Conservation (phyloP, 768 basidiomycete genomes). For the Pisolithus microcarpus region DNA sequence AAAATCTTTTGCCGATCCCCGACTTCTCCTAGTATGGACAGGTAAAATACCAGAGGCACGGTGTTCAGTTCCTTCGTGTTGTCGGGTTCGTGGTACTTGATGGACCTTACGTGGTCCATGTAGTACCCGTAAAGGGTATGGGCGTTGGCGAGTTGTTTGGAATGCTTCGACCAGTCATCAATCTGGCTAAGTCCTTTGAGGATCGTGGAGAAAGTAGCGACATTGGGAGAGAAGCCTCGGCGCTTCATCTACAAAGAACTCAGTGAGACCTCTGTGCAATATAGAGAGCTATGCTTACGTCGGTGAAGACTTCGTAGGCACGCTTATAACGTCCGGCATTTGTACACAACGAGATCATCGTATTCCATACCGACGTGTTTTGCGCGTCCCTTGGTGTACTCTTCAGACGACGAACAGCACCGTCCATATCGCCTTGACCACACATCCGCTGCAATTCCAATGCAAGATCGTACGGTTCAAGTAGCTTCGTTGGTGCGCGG, state of each 20-base stretch:
- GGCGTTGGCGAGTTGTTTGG: constrained; percentile 57
- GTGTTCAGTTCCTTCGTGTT: constrained; percentile 42
- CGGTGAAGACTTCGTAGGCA: constrained; percentile 58
- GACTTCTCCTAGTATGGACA: constrained; percentile 57
- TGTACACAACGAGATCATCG: constrained; percentile 60
- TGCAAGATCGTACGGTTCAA: constrained; percentile 61
- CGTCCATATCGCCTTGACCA: constrained; percentile 47
- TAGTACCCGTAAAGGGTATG: constrained; percentile 56
- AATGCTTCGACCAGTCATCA: constrained; percentile 49
- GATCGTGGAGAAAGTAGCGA: constrained; percentile 63
- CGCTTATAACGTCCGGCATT: constrained; percentile 49
- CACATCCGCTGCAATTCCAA: constrained; percentile 52
- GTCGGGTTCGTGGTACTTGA: constrained; percentile 41
- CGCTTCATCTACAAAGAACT: constrained; percentile 64
- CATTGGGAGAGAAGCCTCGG: constrained; percentile 64
- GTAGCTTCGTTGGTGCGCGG: constrained; percentile 21
- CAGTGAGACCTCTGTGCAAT: not conserved
- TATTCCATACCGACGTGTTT: constrained; percentile 75
- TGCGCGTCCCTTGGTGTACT: constrained; percentile 66
- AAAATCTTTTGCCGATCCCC: constrained; percentile 60
- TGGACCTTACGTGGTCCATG: constrained; percentile 40
- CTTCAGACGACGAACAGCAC: constrained; percentile 61
- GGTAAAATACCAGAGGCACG: constrained; percentile 50
- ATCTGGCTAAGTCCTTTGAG: constrained; percentile 58
- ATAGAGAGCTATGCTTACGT: constrained; percentile 43